These are phyloP conservation scores for Cucumis melo DNA, from an alignment of 306 rosid genomes.

Conservation along the genomic window DNA sequence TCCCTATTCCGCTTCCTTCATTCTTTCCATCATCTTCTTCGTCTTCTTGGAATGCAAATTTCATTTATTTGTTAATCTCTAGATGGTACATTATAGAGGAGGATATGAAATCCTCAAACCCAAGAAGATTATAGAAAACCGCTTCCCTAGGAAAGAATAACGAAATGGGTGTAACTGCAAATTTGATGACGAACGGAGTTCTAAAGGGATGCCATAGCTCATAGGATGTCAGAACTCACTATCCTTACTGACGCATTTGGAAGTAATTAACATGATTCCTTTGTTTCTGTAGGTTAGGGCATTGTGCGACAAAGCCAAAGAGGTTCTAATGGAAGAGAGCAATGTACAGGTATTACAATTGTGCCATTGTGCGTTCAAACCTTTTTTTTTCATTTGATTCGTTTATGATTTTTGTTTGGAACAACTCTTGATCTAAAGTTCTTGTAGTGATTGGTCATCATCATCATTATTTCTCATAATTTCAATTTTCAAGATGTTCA, in stretches of 20 bases:
- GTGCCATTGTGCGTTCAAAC: conserved; percentile 5
- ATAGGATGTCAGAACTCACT: neutral
- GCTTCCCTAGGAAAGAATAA: neutral
- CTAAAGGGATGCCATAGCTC: neutral
- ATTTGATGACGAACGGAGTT: neutral
- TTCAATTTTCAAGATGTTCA: neutral
- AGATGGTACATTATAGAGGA: neutral
- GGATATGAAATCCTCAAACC: neutral
- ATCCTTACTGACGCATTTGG: neutral
- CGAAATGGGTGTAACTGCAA: neutral
- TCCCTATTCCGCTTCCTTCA: neutral
- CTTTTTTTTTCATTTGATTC: neutral
- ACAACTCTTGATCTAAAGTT: neutral
- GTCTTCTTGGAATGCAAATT: neutral
- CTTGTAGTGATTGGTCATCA: neutral
- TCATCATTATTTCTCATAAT: neutral
- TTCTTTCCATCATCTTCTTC: neutral
- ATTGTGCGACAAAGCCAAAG: conserved; percentile 89
- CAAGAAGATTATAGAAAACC: neutral
- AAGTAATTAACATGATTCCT: conserved; percentile 14
- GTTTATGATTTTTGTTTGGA: neutral
- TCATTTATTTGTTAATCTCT: neutral
- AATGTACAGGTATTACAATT: conserved; percentile 76
- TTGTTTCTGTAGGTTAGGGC: conserved; percentile 45
- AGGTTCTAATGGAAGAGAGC: conserved; percentile 88